Base-by-base conservation (phyloP, 768 basidiomycete species). In the Psilocybe tampanensis region DNA sequence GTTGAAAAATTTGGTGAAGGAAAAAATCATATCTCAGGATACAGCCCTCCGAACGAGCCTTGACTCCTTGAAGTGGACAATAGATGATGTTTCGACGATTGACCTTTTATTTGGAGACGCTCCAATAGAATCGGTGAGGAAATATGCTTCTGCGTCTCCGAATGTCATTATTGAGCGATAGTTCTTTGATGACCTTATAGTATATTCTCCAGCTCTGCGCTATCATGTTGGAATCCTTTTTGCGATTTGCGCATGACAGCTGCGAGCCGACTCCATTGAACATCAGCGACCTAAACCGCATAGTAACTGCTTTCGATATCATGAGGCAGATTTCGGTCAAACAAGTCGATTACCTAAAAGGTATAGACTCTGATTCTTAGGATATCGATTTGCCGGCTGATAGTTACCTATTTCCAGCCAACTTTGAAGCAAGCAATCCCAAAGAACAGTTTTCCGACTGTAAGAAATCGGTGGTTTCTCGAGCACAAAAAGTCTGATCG, bases 21-120 rank as follows among this genome's bases (percentile, higher is more conserved):
- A 57, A 17, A 57, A 57, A 39, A 42, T 57, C 2, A 18, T 33
- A 5, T 17, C 9, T 12, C 48, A 51, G 22, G 55, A 57, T 22
- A 22, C 36, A 0, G 29, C 22, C 17, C 26, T 51, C n/a, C 48
- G 48, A 24, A 19, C 13, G 4, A 21, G 32, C 23, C 45, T 57
- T 6, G 21, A 33, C 19, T 21, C n/a, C 12, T 26, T 57, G 8
- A 22, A 50, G 6, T 57, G 49, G 48, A 51, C 34, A 9, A 34
- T 57, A 15, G 48, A 44, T 13, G 55, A 57, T 19, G 55, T 51
- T 21, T 50, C 49, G 9, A 44, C 49, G 18, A 11, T 57, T 32
- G 19, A 52, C 12, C 34, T 57, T 2, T 22, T 57, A 23, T 50
- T 19, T 18, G 49, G 33, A 22, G 48, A 57, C 12, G 21, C 21